These are phyloP conservation scores for Colletotrichum sp. DNA, from an alignment of 2,329 filamentous ascomycete genomes.

Conservation along the genomic window DNA sequence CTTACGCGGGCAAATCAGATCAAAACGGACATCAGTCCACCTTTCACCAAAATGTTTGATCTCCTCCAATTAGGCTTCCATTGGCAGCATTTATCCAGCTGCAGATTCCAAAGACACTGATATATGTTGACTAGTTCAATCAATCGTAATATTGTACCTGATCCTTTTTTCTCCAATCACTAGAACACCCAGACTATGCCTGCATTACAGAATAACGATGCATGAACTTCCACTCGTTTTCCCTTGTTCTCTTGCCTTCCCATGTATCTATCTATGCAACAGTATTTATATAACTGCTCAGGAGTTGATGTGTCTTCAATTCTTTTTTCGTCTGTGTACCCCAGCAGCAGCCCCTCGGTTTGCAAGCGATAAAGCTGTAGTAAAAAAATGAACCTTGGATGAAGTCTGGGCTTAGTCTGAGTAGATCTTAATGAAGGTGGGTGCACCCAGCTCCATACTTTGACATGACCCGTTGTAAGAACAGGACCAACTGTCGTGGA, in stretches of 20 bases:
- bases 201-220: not conserved
- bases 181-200: not conserved
- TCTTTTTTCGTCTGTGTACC: too few species aligned
- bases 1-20: not conserved
- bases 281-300: too few species aligned
- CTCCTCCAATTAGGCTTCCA: not conserved
- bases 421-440: not conserved
- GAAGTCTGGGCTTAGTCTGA: accelerated
- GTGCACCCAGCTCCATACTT: not conserved
- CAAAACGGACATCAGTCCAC: not conserved
- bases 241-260: too few species aligned
- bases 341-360: too few species aligned
- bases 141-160: too few species aligned
- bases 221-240: too few species aligned
- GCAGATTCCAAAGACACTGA: not conserved
- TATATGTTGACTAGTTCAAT: not conserved
- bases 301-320: too few species aligned
- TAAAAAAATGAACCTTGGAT: not conserved
- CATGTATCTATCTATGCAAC: too few species aligned
- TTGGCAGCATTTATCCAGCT: not conserved
- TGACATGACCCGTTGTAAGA: not conserved
- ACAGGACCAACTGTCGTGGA: not conserved
- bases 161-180: too few species aligned
- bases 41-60: not conserved
- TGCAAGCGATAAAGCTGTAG: too few species aligned